Conservation (phyloP, 169 alveolate species). For the Eimeria nieschulzi region DNA sequence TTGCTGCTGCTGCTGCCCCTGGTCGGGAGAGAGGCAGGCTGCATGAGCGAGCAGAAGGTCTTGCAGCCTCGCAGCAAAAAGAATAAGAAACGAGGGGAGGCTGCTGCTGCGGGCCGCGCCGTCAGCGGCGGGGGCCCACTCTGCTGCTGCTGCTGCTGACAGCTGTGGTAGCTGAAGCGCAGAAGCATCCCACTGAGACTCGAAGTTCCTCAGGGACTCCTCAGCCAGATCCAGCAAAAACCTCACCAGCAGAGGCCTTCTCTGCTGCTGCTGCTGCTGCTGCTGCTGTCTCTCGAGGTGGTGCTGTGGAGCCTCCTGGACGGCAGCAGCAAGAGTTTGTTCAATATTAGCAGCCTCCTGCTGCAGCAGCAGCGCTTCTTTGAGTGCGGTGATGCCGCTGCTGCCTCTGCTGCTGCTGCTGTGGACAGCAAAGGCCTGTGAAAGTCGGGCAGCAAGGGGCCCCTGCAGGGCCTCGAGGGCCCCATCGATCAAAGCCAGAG, state of each 20-base stretch:
- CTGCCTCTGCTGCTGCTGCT: constrained; percentile 30
- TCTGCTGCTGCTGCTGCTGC: constrained; percentile 20
- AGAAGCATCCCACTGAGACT: constrained; percentile 28
- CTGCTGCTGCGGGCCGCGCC: constrained; percentile 11
- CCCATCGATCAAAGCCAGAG: background rate
- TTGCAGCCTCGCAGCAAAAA: constrained; percentile 16
- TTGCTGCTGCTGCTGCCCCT: constrained; percentile 7
- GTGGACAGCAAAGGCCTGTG: background rate
- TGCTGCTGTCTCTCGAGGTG: constrained; percentile 2
- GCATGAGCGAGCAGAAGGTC: constrained; percentile 4
- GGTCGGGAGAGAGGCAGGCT: background rate
- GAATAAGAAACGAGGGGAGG: background rate
- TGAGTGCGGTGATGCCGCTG: constrained; percentile 39
- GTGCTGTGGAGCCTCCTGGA: background rate
- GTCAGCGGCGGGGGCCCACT: background rate
- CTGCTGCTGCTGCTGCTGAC: constrained; percentile 42
- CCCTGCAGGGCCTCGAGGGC: constrained; percentile 21
- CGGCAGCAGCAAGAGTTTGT: constrained; percentile 17
- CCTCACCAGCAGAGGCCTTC: background rate
- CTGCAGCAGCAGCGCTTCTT: constrained; percentile 4
- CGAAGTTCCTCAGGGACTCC: background rate
- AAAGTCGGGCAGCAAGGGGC: constrained; percentile 25
- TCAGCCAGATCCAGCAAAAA: background rate
- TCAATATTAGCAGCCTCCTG: constrained; percentile 3
- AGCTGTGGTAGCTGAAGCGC: constrained; percentile 33